Base-by-base conservation (phyloP, 345 rosid species). In the Gossypium longicalyx region DNA sequence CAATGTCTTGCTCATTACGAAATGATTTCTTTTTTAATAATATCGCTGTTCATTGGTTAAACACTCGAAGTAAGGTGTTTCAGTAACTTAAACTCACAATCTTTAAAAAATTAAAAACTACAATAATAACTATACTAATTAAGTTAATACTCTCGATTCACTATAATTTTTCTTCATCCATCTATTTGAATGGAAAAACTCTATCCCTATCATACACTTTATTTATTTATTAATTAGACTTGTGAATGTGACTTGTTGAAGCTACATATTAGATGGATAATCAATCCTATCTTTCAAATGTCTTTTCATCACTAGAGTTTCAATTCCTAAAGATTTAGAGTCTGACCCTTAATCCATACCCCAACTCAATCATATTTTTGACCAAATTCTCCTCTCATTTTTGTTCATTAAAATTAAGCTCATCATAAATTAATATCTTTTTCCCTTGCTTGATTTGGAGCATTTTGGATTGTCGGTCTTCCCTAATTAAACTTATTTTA, bases 281-380 rank as follows among this genome's bases (percentile, higher is more conserved):
- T 68, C 73, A 43, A 17, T 48, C 64, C 76, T 7, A 52, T 43
- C 63, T 58, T 52, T 44, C 11, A 12, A 58, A 23, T 27, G 22
- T 25, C 54, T 19, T 62, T 58, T 79, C 81, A 47, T 43, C 71
- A 63, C 45, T 82, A 11, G 38, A 22, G 53, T 22, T 67, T 47
- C 71, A 43, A 70, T 61, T 68, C 47, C 66, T 25, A 65, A 27
- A 72, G 38, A 62, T 69, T 69, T 66, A 70, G 76, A 45, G 74
- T 77, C 63, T 51, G 52, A 22, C 49, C 25, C 76, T 66, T 54
- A 43, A 52, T 65, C 58, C 70, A 75, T 47, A 59, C 29, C 53
- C 23, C 48, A 34, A 74, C 20, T 43, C 57, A 25, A 62, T 70
- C 12, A 29, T 29, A 70, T 57, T 58, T 22, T 53, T 38, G 13